Base-by-base conservation (phyloP, 495 filamentous ascomycete genomes). In the Glonium stellatum region DNA sequence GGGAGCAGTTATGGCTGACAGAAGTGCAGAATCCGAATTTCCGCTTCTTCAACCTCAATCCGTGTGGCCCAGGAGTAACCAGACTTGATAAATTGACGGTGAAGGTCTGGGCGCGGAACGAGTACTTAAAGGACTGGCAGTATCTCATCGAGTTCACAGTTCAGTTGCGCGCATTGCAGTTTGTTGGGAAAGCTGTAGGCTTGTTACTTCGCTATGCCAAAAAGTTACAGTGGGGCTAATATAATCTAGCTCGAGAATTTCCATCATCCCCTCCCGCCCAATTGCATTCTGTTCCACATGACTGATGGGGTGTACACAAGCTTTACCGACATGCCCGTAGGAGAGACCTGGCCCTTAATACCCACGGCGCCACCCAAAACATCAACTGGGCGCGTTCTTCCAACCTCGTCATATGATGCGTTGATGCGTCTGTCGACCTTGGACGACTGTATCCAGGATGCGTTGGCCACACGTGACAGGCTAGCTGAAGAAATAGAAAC, bases 361-460 rank as follows among this genome's bases (percentile, higher is more conserved):
- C 66, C 70, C 44, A 67, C 60, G 50, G 64, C 66, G 51, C 59
- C 60, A 13, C 73, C 76, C 23, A 78, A 81, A 67, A 72, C 77
- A 60, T 73, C 73, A 9, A 63, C 73, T 21, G 50, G 75, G 13
- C 42, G 63, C 27, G 74, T 64, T 1, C 64, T 84, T 55, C 67
- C 77, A 0, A 93, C 89, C 1, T 89, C 90, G 5, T 92, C 90
- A 0, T 98, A 96, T 73, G 93, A 95, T 67, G 84, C 88, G 1
- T 75, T 98, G 47, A 95, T 96, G 87, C 83, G 86, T 34, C 78
- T 98, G 31, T 86, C 88, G 13, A 97, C 89, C 55, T 76, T 98
- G 39, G 91, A 96, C 60, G 87, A 90, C 66, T 96, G 91, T 59
- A 87, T 97, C 36, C 88, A 96, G 71, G 93, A 98, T 67, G 91